Percentiles rank a stretch among this genome's conserved stretches.
phyloP scores from a whole-genome alignment of 2,329 filamentous ascomycete genomes.

The Pseudopyricularia cyperi region DNA sequence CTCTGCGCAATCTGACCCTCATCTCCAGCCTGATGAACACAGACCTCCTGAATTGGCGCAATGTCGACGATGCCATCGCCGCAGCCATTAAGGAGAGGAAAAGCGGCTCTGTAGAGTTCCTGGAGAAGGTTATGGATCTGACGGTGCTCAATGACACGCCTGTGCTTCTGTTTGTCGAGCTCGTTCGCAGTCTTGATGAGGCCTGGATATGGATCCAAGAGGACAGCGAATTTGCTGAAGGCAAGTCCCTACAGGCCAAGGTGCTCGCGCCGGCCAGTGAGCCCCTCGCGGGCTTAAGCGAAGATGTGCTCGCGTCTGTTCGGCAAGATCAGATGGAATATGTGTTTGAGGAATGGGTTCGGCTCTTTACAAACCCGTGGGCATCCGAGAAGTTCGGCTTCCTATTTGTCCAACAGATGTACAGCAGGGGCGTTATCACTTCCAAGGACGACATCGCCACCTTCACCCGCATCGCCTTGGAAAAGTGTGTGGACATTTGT shows the following conservation, averaged over 20 bases:
- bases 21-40: conserved; percentile 44
- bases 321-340: conserved; percentile 83
- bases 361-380: conserved; percentile 64
- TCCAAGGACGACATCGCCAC: conserved; percentile 63
- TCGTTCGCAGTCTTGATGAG: conserved; percentile 68
- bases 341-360: conserved; percentile 90
- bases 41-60: conserved; percentile 48
- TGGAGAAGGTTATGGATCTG: conserved; percentile 68
- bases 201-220: conserved; percentile 72
- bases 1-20: conserved; percentile 43
- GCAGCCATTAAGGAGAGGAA: conserved; percentile 61
- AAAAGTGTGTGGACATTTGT: conserved; percentile 64
- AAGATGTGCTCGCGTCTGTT: conserved; percentile 41
- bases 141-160: conserved; percentile 68
- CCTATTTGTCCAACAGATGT: conserved; percentile 76
- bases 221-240: conserved; percentile 50
- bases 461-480: conserved; percentile 72
- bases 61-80: conserved; percentile 59
- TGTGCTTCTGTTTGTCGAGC: conserved; percentile 70
- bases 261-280: conserved; percentile 28
- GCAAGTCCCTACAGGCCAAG: conserved; percentile 59
- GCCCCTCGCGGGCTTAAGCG: conserved; percentile 28
- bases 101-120: conserved; percentile 59
- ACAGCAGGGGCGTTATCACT: conserved; percentile 58
- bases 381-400: conserved; percentile 58